Conservation (phyloP, 1,284 basidiomycete species). For the Ceraceosorus bombacis region DNA sequence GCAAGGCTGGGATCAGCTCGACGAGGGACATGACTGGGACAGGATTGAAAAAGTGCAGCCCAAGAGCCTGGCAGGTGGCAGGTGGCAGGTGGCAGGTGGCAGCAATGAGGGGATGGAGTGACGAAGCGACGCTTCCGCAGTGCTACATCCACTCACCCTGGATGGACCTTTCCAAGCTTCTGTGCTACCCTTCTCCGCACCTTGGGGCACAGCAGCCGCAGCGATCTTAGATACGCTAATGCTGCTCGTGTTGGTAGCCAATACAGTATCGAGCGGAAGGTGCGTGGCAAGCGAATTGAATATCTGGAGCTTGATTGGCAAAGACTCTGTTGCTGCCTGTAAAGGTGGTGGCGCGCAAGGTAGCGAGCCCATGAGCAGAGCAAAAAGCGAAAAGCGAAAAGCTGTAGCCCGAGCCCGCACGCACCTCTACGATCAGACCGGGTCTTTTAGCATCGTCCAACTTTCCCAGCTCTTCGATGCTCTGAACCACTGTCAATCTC, state of each 20-base stretch:
- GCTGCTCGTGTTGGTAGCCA: constrained; percentile 88
- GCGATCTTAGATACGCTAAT: constrained; percentile 93
- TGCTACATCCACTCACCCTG: constrained; percentile 16
- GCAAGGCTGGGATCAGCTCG: constrained; percentile 83
- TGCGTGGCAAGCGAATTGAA: constrained; percentile 66
- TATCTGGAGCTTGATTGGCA: constrained; percentile 70
- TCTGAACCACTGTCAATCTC: constrained; percentile 17
- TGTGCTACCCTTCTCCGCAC: constrained; percentile 28
- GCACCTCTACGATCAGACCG: constrained; percentile 81
- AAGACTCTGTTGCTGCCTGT: constrained; percentile 80
- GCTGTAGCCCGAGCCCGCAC: constrained; percentile 19
- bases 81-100: no score
- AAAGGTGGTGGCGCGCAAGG: not conserved
- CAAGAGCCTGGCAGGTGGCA: constrained; percentile 50
- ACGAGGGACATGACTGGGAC: constrained; percentile 66
- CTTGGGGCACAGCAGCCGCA: constrained; percentile 49
- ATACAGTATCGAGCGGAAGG: constrained; percentile 66
- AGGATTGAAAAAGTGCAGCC: constrained; percentile 91
- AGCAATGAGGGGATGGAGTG: not conserved
- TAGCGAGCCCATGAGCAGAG: not conserved
- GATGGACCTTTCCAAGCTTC: constrained; percentile 27
- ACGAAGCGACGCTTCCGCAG: not conserved
- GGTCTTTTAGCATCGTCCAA: constrained; percentile 57
- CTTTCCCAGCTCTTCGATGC: constrained; percentile 24
- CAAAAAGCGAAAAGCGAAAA: not conserved